Base-by-base conservation (phyloP, 345 rosid genomes). In the Cochlearia excelsa region DNA sequence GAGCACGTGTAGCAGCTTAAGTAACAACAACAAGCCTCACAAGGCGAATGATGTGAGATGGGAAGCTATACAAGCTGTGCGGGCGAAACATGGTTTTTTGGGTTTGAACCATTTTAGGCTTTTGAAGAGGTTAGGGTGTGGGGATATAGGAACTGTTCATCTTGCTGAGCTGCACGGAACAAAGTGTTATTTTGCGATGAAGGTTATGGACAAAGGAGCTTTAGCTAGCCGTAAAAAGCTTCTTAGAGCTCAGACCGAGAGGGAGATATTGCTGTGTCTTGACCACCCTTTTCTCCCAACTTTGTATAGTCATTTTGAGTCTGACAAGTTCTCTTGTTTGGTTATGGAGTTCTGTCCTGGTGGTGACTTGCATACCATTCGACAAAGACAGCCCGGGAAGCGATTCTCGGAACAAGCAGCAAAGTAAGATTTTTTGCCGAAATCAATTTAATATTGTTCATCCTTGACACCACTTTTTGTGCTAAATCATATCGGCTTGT, bases 271-370 rank as follows among this genome's bases (percentile, higher is more conserved):
- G 42, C 91, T 80, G 42, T 77, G 79, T 47, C 71, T 83, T 72
- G 92, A 84, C 72, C 95, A 87, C 43, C 91, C 91, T 11, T 84
- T 87, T 72, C 88, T 87, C 58, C 95, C 95, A 3, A 77, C 95
- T 26, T 74, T 87, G 55, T 87, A 84, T 68, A 68, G 86, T 38
- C 86, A 87, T 70, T 87, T 83, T 16, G 94, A 86, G 79, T 81
- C 94, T 9, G 94, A 83, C 26, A 86, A 86, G 51, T 86, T 83
- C 77, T 86, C 89, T 6, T 86, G 85, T 65, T 78, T 86, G 80
- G 87, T 83, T 57, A 86, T 86, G 94, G 94, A 86, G 77, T 86
- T 81, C 57, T 86, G 87, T 61, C 94, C 90, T 35, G 94, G 94
- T 35, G 90, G 95, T 30, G 95, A 86, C 73, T 72, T 16, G 23